Evolutionary conservation across 2,329 filamentous ascomycete species (phyloP), one percentile per base, ranked within the genome.

Genomic region (Sclerotinia sclerotiorum): DNA sequence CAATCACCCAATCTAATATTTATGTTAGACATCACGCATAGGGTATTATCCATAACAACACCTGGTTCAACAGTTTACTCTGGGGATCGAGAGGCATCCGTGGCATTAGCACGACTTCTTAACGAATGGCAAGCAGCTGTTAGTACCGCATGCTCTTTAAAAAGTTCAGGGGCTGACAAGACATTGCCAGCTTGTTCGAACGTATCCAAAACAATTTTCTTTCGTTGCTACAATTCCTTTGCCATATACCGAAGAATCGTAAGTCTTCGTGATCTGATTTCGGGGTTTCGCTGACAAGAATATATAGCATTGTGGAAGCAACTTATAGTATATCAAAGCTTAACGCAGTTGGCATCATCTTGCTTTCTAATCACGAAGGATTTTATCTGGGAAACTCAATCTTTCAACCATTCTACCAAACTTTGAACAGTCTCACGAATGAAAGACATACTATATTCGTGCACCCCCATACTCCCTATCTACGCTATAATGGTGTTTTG

Each of bases 101-200:
- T 49, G 7, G 60, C 46, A 49, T 42, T 63, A 32, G 60, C 60
- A 51, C 21, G 60, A 24, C 46, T 63, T 51, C 29, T 63, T 2
- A 52, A 63, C 35, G 60, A 63, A 49, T 63, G 60, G 60, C 60
- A 52, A 6, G 29, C 29, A 52, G 44, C 60, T 24, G 46, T 63
- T 39, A 24, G 24, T 63, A 29, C 21, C 13, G 21, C 8, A 21
- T 49, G 5, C 60, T 17, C 19, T 24, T 21, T 42, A 8, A 32
- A 17, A 35, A 32, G 3, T 29, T 29, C 11, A 52, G 15, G n/a
- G 19, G 27, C 6, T 63, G 19, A 63, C 7, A 10, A 27, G 17
- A 32, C 17, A 19, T 52, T 6, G 2, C 24, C 13, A 63, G 60
- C 46, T 63, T 21, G 46, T 63, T n/a, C 46, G 46, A 27, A 63